Base-by-base conservation (phyloP, 2,329 filamentous ascomycete genomes). In the Pseudocercospora pini-densiflorae region DNA sequence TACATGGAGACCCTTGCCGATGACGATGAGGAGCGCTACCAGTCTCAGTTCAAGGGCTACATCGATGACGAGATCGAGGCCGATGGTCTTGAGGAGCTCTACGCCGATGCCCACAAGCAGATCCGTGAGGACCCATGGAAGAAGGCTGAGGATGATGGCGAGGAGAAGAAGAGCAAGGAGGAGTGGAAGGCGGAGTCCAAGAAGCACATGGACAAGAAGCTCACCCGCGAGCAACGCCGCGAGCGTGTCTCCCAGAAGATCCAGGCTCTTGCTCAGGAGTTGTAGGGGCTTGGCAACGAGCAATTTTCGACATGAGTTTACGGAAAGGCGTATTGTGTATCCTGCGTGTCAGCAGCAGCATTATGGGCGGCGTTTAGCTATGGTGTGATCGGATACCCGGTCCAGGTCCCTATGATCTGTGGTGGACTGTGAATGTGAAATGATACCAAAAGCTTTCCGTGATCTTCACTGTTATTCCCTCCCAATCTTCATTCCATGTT, bases 1-100 rank as follows among this genome's bases (percentile, higher is more conserved):
- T 99, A 99, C 90, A 99, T 99, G 95, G 95, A 99, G 91, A 95
- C 91, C 67, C 92, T 99, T 73, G 95, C 95, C 85, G 95, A 99
- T 79, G 95, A 99, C 81, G 95, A 99, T 81, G 95, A 99, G 92
- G 95, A 99, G 90, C 94, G 95, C 82, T 99, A 93, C 92, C 94
- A 94, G 89, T 90, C 89, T 77, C 95, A 99, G 88, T 99, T 99
- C 91, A 87, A 90, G 83, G 91, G 95, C 85, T 99, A 99, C 89
- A 91, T 97, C 76, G 94, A 99, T 74, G 93, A 97, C 80, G 95
- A 97, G 77, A 83, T 99, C 74, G 94, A 98, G 87, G 94, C 95
- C 72, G 95, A 97, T 79, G 93, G 92, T 78, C 89, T 99, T 68
- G 95, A 99, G 92, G 95, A 99, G 79, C 83, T 98, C 76, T 99